Base-by-base conservation (phyloP, 305 asterid genomes). In the Caryopteris hybrid region DNA sequence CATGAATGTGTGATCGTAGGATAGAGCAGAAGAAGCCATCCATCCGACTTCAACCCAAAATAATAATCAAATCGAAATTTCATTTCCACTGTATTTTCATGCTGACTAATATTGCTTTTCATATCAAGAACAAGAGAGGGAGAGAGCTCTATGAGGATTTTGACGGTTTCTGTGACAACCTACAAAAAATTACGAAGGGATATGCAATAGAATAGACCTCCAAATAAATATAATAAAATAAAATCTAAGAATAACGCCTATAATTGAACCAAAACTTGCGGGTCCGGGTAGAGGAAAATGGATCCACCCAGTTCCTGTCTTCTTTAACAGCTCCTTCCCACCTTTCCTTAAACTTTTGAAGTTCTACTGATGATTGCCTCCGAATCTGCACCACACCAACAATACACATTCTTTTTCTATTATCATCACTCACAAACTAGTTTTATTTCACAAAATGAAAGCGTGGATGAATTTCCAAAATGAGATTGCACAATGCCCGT, bases 291-390 rank as follows among this genome's bases (percentile, higher is more conserved):
- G 72, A 60, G 42, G 74, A 71, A 72, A 80, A 88, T 20, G 92
- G 98, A 70, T 89, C 98, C 27, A 75, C 87, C 96, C 96, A 92
- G 38, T 79, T 66, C 53, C 50, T 70, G 77, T 89, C 98, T 56
- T 85, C 81, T 78, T 80, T 68, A 22, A 84, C 86, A 14, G 98
- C 96, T 71, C 66, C 41, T 38, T 89, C 87, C 98, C 98, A 92
- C 36, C 98, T 74, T 22, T 89, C 89, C 75, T 83, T 85, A 29
- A 92, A 92, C 65, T 69, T 78, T 25, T 79, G 82, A 41, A 84
- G 90, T 75, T 92, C 98, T 63, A 78, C 50, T 0, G 91, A 79
- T 0, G 98, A 86, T 56, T 86, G 92, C 77, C 88, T 86, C 74
- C 98, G 78, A 39, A 92, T 85, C 98, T 92, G 89, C 75, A 73